phyloP scores from a whole-genome alignment of 2,329 filamentous ascomycete genomes.

The Dactylellina cionopaga region DNA sequence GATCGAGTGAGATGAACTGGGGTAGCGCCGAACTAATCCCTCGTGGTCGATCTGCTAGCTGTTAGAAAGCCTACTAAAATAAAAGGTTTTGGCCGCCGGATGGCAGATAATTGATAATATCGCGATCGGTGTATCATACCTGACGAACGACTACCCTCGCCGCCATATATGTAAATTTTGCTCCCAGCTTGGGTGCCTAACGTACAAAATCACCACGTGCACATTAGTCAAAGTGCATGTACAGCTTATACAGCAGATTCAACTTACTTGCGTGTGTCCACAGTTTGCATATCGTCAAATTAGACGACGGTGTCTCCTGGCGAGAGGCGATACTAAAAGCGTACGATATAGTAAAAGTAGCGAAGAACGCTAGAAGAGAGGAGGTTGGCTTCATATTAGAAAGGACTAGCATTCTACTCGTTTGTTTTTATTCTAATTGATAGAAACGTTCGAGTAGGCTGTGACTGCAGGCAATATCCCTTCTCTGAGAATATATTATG shows the following conservation, averaged over 20 bases:
- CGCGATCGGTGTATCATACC: neutral
- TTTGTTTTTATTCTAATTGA: no score
- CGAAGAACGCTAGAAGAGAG: constrained; percentile 5
- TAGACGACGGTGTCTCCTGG: neutral
- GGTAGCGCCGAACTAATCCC: neutral
- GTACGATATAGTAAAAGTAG: neutral
- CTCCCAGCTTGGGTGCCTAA: constrained; percentile 24
- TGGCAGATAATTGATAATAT: neutral
- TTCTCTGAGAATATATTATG: no score
- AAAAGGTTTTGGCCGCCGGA: neutral
- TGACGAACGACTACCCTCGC: constrained; percentile 2
- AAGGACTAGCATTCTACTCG: neutral
- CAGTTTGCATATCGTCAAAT: constrained; percentile 22
- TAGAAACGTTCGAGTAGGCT: no score
- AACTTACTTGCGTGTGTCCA: constrained; percentile 45
- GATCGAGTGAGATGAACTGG: constrained; percentile 30
- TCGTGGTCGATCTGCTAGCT: neutral
- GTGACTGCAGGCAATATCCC: no score
- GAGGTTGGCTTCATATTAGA: constrained; percentile 16
- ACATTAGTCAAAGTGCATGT: neutral
- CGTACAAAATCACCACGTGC: neutral
- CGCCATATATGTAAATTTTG: constrained; percentile 42
- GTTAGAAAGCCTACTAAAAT: neutral
- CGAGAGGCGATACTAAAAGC: constrained; percentile 6
- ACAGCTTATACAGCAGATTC: neutral